These are phyloP conservation scores for Vitis hybrid DNA, from an alignment of 177 flowering plant species.

Conservation along the genomic window DNA sequence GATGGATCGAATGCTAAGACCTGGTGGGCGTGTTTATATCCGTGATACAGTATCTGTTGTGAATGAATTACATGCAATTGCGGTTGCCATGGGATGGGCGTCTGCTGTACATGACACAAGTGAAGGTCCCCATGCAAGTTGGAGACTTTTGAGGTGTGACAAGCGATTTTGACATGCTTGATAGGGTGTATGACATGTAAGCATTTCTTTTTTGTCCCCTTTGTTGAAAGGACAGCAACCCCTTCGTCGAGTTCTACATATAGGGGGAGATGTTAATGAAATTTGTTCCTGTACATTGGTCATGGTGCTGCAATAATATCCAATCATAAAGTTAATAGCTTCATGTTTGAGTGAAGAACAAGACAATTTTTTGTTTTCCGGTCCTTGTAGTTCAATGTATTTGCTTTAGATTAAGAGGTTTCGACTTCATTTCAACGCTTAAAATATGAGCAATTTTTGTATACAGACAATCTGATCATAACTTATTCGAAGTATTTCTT, in stretches of 20 bases:
- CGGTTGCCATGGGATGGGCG: conserved; percentile 69
- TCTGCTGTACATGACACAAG: conserved; percentile 40
- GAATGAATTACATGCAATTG: conserved; percentile 47
- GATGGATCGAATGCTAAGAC: conserved; percentile 93
- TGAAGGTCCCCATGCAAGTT: conserved; percentile 82
- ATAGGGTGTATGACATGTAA: background rate
- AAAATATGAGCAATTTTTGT: too few relatives aligned
- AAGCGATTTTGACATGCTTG: conserved; percentile 37
- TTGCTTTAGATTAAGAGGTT: too few relatives aligned
- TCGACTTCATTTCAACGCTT: too few relatives aligned
- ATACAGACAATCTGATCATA: too few relatives aligned
- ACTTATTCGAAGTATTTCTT: too few relatives aligned
- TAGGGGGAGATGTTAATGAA: background rate
- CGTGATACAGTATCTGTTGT: conserved; percentile 52
- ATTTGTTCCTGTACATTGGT: background rate
- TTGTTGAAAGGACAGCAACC: too few relatives aligned
- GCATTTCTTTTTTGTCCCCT: background rate
- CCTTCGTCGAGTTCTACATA: background rate
- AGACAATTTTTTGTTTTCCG: too few relatives aligned
- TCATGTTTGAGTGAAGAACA: too few relatives aligned
- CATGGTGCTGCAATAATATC: background rate
- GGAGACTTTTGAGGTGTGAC: conserved; percentile 58
- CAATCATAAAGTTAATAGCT: too few relatives aligned
- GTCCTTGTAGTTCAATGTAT: too few relatives aligned
- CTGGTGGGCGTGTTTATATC: conserved; percentile 77